These are phyloP conservation scores for Mucor indicus DNA, from an alignment of 371 early-diverging fungal species.

Conservation along the genomic window DNA sequence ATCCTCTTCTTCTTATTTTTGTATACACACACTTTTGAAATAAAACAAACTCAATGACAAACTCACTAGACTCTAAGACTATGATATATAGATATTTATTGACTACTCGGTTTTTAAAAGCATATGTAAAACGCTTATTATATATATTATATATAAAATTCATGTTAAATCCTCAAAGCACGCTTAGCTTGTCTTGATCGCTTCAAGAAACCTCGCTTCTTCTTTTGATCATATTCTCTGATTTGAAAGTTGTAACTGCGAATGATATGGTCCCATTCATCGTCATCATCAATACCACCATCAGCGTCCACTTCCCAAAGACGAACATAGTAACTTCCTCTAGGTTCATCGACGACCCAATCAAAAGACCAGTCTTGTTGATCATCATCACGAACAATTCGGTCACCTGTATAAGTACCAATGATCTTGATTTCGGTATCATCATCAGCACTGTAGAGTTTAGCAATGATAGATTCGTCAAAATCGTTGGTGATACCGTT, in stretches of 20 bases:
- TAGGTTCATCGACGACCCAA: slow-evolving; percentile 11
- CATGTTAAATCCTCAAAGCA: too few relatives aligned
- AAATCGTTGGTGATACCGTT: slow-evolving; percentile 9
- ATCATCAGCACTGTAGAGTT: slow-evolving; percentile 4
- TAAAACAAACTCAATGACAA: too few relatives aligned
- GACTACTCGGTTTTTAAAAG: too few relatives aligned
- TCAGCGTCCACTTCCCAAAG: slow-evolving; percentile 14
- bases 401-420: slow-evolving; percentile 1
- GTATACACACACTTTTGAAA: too few relatives aligned
- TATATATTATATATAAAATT: too few relatives aligned
- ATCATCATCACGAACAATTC: neutral
- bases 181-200: too few relatives aligned
- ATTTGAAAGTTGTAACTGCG: slow-evolving; percentile 8
- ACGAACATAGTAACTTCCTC: slow-evolving; percentile 8
- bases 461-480: slow-evolving; percentile 7
- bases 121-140: too few relatives aligned
- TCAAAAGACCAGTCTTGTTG: slow-evolving; percentile 2
- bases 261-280: slow-evolving; percentile 10
- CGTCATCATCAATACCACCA: slow-evolving; percentile 12
- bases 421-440: neutral
- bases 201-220: too few relatives aligned
- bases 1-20: neutral
- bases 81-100: too few relatives aligned
- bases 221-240: neutral
- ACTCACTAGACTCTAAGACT: too few relatives aligned